Evolutionary conservation across 768 basidiomycete genomes (phyloP).

Genomic region (Leccinum sublutescens): DNA sequence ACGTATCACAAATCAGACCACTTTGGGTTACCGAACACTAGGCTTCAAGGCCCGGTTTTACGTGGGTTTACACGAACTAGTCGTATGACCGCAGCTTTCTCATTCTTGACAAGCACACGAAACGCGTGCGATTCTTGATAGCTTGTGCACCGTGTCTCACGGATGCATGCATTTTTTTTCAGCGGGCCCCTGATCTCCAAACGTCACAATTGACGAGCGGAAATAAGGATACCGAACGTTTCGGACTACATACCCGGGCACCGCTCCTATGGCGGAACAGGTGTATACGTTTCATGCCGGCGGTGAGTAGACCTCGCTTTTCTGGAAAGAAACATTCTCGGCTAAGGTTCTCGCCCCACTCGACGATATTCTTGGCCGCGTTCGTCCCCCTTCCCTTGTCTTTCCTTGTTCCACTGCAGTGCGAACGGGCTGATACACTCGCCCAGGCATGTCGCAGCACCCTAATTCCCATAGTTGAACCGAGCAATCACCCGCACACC

Average conservation of each 20-base stretch:
- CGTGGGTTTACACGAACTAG: not conserved
- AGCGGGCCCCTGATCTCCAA: not conserved
- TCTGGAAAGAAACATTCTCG: constrained; percentile 4
- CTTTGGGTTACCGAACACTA: not conserved
- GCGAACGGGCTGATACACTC: not conserved
- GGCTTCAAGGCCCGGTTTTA: not conserved
- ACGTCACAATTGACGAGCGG: too few relatives aligned
- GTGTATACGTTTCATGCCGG: too few relatives aligned
- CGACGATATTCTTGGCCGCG: constrained; percentile 4
- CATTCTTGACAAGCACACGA: not conserved
- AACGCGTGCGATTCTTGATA: not conserved
- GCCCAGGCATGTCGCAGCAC: not conserved
- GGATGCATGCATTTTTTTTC: not conserved
- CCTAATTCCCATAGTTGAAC: not conserved
- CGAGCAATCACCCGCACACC: not conserved
- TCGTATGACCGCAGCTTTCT: constrained; percentile 3
- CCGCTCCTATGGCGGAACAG: too few relatives aligned
- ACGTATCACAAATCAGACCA: not conserved
- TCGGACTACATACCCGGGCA: too few relatives aligned
- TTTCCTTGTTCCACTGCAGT: constrained; percentile 4
- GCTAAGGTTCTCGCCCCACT: constrained; percentile 2
- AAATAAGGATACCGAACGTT: not conserved
- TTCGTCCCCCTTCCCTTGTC: not conserved
- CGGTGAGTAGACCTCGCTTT: too few relatives aligned
- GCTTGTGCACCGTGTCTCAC: not conserved